Base-by-base conservation (phyloP, 2,329 filamentous ascomycete genomes). In the Scytalidium sp. region DNA sequence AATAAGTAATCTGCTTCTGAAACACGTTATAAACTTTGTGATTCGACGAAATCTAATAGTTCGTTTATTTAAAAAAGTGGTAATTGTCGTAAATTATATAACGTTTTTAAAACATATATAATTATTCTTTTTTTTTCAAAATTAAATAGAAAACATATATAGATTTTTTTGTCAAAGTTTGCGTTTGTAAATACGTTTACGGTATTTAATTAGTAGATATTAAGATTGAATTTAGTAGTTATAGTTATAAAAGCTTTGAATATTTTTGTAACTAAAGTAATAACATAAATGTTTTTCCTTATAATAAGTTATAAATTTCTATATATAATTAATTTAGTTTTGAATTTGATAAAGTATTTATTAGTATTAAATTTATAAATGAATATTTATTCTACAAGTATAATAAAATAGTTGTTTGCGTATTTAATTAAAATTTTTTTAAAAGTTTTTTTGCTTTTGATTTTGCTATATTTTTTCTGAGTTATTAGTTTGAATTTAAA, bases 41-140 rank as follows among this genome's bases (percentile, higher is more conserved):
- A 39, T 0, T n/a, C 2, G 1, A 67, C 54, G 42, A 52, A 60
- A 6, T 20, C 43, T 8, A 47, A 42, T 13, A 64, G 51, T 1
- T 55, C 56, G 8, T 50, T 21, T 51, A 59, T 58, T 65, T 50
- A 67, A 5, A 55, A 50, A 3, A 57, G 42, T 4, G 59, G 59
- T 11, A 62, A 50, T 54, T 66, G 56, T 42, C 67, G 67, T 1
- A 67, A 54, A 9, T 63, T 56, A 50, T 68, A 68, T 11, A 67
- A 55, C 0, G 59, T 58, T 42, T 60, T 63, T 2, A 46, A 41
- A 1, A 67, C 54, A 19, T 55, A 47, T 25, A 50, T 60, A 9
- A 64, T 54, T 13, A 23, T 45, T 0, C n/a, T 21, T 32, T 27
- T 42, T 17, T 49, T 39, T 20, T 42, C 19, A n/a, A 58, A 53